A percentile compares a stretch with the other conserved stretches of the same genome.
phyloP scores from a whole-genome alignment of 164 flowering plant species.

The Vitis riparia region DNA sequence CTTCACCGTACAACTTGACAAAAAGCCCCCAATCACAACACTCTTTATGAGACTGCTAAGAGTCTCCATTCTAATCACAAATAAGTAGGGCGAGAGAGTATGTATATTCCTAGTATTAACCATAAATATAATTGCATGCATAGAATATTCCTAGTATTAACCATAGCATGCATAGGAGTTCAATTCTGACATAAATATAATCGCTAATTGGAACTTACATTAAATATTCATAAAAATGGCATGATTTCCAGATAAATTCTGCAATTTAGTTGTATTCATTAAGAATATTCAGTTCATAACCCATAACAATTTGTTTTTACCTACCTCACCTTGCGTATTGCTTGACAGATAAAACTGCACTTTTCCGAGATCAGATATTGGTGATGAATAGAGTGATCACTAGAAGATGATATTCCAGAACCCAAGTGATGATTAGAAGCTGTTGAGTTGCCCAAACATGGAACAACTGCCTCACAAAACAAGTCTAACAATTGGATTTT shows the following conservation, averaged over 20 bases:
- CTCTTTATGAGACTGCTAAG: no score
- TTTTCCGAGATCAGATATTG: slow-evolving; percentile 21
- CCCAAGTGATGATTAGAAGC: slow-evolving; percentile 20
- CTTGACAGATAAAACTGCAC: slow-evolving; percentile 40
- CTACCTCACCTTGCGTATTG: slow-evolving; percentile 62
- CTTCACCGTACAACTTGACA: no score
- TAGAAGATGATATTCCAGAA: slow-evolving; percentile 18
- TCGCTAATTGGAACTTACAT: no score
- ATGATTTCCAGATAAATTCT: neutral
- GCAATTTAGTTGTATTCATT: neutral
- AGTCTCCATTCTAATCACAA: no score
- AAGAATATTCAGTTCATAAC: neutral
- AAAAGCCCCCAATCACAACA: no score
- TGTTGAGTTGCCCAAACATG: slow-evolving; percentile 30
- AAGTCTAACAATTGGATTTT: slow-evolving; percentile 62
- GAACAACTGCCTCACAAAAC: slow-evolving; percentile 79
- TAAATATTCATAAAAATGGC: neutral
- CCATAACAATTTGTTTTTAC: slow-evolving; percentile 1
- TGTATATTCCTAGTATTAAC: no score
- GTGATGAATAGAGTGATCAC: slow-evolving; percentile 13
- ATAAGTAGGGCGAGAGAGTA: no score
- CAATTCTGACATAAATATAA: neutral
- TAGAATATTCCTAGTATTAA: neutral
- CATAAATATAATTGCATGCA: no score
- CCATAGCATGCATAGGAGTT: neutral